phyloP scores from a whole-genome alignment of 768 basidiomycete species.

The Amanita pallidorosea region DNA sequence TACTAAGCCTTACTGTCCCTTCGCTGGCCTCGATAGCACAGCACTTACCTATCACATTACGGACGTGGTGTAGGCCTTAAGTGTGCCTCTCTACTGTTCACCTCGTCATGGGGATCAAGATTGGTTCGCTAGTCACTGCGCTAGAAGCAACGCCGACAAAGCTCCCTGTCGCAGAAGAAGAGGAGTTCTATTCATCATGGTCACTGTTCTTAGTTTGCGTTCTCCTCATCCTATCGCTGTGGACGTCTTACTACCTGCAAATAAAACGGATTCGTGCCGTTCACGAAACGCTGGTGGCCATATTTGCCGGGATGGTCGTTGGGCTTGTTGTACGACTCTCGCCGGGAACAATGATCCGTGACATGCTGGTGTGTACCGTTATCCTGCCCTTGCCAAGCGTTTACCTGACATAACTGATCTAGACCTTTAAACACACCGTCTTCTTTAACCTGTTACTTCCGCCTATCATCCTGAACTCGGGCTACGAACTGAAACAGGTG shows the following conservation, averaged over 20 bases:
- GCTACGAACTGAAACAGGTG: slow-evolving; percentile 95
- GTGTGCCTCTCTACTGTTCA: slow-evolving; percentile 8
- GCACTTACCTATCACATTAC: neutral
- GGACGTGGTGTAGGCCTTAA: slow-evolving; percentile 13
- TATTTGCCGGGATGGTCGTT: slow-evolving; percentile 93
- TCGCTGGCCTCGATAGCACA: too few species aligned
- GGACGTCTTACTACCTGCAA: slow-evolving; percentile 96
- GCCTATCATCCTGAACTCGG: slow-evolving; percentile 96
- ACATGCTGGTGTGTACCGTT: slow-evolving; percentile 77
- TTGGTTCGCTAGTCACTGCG: slow-evolving; percentile 23
- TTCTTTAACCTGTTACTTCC: slow-evolving; percentile 98
- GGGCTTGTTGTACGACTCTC: slow-evolving; percentile 84
- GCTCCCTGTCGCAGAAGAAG: slow-evolving; percentile 49
- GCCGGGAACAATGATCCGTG: slow-evolving; percentile 89
- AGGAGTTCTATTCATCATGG: slow-evolving; percentile 89
- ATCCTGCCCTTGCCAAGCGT: neutral
- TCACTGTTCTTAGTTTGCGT: slow-evolving; percentile 89
- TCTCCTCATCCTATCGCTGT: slow-evolving; percentile 87
- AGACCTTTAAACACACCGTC: slow-evolving; percentile 95
- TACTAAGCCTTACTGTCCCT: neutral
- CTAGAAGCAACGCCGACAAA: slow-evolving; percentile 21
- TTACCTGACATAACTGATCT: slow-evolving; percentile 8
- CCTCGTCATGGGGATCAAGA: slow-evolving; percentile 24
- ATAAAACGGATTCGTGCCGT: slow-evolving; percentile 92
- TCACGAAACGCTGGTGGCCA: slow-evolving; percentile 93